Percentiles rank a stretch among this genome's conserved stretches.
Conservation (phyloP, 2,329 filamentous ascomycete genomes). For the Penicillium sp. region DNA sequence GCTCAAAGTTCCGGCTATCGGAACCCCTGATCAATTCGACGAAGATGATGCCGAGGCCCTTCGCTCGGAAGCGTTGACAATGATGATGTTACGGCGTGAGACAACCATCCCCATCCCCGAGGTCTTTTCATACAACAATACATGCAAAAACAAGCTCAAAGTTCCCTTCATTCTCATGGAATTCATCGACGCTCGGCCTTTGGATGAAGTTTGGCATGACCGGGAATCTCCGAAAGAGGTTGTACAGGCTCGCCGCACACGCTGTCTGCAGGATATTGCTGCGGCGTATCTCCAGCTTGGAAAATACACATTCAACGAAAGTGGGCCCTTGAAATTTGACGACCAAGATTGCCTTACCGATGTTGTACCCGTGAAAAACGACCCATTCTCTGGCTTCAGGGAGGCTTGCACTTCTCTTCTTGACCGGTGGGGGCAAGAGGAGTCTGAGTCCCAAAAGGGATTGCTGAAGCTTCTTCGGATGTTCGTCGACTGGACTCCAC, state of each 20-base stretch:
- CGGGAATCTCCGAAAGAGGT: background rate
- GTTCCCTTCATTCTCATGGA: slow-evolving; percentile 30
- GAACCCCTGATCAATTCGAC: slow-evolving; percentile 4
- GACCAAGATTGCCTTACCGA: background rate
- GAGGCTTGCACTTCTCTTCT: background rate
- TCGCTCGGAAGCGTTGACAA: slow-evolving; percentile 28
- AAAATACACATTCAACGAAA: background rate
- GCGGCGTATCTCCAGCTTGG: background rate
- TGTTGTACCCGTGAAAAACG: background rate
- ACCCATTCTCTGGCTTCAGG: background rate
- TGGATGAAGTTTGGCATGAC: slow-evolving; percentile 30
- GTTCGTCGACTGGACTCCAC: background rate
- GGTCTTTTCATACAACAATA: slow-evolving; percentile 26
- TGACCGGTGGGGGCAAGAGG: background rate
- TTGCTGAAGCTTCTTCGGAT: background rate
- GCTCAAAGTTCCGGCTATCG: slow-evolving; percentile 2
- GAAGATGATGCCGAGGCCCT: slow-evolving; percentile 1
- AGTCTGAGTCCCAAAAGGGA: too few relatives aligned
- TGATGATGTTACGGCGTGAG: slow-evolving; percentile 29
- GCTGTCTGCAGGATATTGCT: background rate
- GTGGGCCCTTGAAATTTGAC: background rate
- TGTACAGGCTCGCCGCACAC: background rate
- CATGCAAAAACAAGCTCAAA: slow-evolving; percentile 21
- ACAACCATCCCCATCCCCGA: slow-evolving; percentile 32
- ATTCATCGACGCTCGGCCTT: slow-evolving; percentile 20